These are phyloP conservation scores for Aspergillus cristatus DNA, from an alignment of 495 filamentous ascomycete species.

Conservation along the genomic window DNA sequence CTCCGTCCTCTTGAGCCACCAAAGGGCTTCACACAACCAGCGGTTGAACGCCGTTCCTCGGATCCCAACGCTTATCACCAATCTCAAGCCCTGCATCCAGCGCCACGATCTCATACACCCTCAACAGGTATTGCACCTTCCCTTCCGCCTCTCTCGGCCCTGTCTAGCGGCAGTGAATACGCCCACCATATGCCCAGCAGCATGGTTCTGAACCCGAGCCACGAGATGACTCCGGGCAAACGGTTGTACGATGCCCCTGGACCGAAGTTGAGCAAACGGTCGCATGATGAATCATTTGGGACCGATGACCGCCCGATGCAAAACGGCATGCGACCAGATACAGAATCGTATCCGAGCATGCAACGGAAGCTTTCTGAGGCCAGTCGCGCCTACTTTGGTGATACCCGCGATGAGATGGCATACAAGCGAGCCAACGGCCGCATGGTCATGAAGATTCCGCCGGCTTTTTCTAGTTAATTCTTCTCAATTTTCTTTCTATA, in stretches of 20 bases:
- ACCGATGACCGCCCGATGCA: constrained; percentile 33
- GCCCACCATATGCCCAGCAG: constrained; percentile 17
- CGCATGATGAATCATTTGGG: constrained; percentile 36
- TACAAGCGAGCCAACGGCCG: constrained; percentile 44
- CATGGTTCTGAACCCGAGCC: constrained; percentile 14
- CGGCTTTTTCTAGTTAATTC: constrained; percentile 9
- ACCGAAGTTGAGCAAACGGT: constrained; percentile 22
- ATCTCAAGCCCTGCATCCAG: constrained; percentile 11
- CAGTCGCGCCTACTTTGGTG: constrained; percentile 20
- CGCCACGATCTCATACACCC: constrained; percentile 19
- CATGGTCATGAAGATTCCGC: constrained; percentile 26
- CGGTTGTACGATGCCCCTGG: constrained; percentile 25
- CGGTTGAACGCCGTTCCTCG: constrained; percentile 17
- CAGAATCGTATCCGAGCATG: constrained; percentile 18
- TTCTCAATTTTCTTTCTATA: constrained; percentile 1
- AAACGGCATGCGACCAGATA: constrained; percentile 44
- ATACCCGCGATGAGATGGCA: constrained; percentile 32
- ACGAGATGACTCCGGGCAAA: constrained; percentile 20
- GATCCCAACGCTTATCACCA: constrained; percentile 24
- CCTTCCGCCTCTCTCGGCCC: constrained; percentile 16
- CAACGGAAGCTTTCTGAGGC: constrained; percentile 23
- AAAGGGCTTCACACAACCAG: constrained; percentile 15
- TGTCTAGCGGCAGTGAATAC: constrained; percentile 14
- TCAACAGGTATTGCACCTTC: constrained; percentile 9
- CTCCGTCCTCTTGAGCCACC: constrained; percentile 25